Evolutionary conservation across 2,329 filamentous ascomycete species (phyloP).

Genomic region (Exophiala sideris): DNA sequence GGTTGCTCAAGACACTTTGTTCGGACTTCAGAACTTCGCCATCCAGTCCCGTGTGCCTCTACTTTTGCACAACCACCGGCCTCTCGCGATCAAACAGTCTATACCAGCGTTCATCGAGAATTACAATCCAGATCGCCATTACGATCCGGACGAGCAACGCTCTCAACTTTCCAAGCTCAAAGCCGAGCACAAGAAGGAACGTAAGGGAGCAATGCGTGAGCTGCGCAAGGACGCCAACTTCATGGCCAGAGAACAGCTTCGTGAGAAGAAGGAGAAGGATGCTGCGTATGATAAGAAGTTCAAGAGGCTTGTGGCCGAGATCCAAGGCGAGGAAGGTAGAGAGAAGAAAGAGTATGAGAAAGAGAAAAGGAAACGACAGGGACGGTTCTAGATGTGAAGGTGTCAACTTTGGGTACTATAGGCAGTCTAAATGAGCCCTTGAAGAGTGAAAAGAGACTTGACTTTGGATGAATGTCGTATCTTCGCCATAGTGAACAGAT

Average conservation of each 20-base stretch:
- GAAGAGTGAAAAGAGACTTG: too few species aligned
- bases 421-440: neutral
- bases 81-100: conserved; percentile 79
- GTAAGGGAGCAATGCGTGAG: conserved; percentile 91
- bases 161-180: conserved; percentile 79
- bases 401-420: too few species aligned
- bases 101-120: conserved; percentile 95
- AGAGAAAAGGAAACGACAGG: conserved; percentile 73
- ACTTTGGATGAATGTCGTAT: too few species aligned
- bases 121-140: conserved; percentile 94
- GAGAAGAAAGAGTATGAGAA: conserved; percentile 86
- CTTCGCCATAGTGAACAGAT: too few species aligned
- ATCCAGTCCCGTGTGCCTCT: conserved; percentile 68
- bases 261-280: conserved; percentile 90
- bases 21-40: conserved; percentile 55
- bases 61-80: conserved; percentile 82
- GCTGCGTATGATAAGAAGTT: conserved; percentile 95
- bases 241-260: conserved; percentile 82
- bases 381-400: conserved; percentile 45
- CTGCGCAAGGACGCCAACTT: conserved; percentile 94
- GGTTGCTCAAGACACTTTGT: conserved; percentile 35
- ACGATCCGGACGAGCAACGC: conserved; percentile 90
- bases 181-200: conserved; percentile 89
- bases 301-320: conserved; percentile 85
- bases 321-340: conserved; percentile 86